Evolutionary conservation across 2,329 filamentous ascomycete species (phyloP).

Genomic region (Esteya vermicola): DNA sequence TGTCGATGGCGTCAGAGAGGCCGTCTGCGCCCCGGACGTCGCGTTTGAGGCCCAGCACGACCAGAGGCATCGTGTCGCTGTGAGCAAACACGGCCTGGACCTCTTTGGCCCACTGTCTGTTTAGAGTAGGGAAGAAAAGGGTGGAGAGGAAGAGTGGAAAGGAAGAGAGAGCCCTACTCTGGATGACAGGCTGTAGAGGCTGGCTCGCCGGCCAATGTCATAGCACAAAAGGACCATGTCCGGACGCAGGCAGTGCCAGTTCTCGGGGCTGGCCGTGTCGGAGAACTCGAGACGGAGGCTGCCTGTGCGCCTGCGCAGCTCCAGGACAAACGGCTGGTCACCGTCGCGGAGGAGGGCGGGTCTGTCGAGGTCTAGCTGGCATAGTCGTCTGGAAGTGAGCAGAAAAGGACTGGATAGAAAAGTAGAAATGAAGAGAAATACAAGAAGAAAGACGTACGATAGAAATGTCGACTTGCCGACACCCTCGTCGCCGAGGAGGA

Average conservation of each 20-base stretch:
- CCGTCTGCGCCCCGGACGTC: slow-evolving; percentile 44
- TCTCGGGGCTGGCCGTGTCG: slow-evolving; percentile 43
- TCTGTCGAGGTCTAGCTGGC: slow-evolving; percentile 29
- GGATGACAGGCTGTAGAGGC: slow-evolving; percentile 42
- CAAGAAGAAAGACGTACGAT: slow-evolving; percentile 30
- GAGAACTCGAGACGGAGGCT: slow-evolving; percentile 43
- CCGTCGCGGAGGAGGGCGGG: slow-evolving; percentile 38
- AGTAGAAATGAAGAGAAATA: slow-evolving; percentile 1
- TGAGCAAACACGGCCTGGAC: slow-evolving; percentile 32
- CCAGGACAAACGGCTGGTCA: slow-evolving; percentile 47
- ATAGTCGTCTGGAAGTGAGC: slow-evolving; percentile 30
- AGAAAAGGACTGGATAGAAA: background rate
- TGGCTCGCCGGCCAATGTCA: slow-evolving; percentile 44
- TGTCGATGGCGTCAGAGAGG: slow-evolving; percentile 40
- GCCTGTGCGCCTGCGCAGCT: slow-evolving; percentile 30
- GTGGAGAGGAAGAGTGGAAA: slow-evolving; percentile 6
- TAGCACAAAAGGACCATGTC: slow-evolving; percentile 47
- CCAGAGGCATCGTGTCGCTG: slow-evolving; percentile 34
- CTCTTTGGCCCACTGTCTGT: slow-evolving; percentile 41
- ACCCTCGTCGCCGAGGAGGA: slow-evolving; percentile 43
- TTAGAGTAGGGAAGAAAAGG: background rate
- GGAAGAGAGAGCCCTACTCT: slow-evolving; percentile 26
- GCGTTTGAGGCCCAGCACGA: slow-evolving; percentile 46
- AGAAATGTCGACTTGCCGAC: slow-evolving; percentile 49
- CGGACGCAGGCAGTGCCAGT: slow-evolving; percentile 43